Base-by-base conservation (phyloP, 441 rosid species). In the Biscutella auriculata region DNA sequence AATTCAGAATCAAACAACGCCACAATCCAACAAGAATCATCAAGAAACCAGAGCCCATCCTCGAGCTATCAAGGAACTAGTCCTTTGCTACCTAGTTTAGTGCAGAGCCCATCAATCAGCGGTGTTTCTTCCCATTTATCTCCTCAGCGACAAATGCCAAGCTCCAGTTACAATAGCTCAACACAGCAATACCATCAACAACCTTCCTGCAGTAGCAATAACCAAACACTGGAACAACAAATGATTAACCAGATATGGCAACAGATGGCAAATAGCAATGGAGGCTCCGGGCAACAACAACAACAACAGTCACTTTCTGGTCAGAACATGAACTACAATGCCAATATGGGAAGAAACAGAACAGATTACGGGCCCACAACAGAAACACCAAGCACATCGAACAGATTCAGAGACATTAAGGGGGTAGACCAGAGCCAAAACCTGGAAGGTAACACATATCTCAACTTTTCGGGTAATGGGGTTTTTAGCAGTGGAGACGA, bases 211-310 rank as follows among this genome's bases (percentile, higher is more conserved):
- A 49, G 57, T 42, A 85, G 72, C 48, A 87, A 82, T 55, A 88
- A 61, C 72, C 95, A 76, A 68, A 74, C 75, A 27, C 53, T 83
- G 45, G 87, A 87, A 63, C 90, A 83, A 56, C 95, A 82, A 70
- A 79, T 85, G 88, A 75, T 93, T 59, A 90, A 83, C 60, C 95
- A 85, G 26, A 65, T 89, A 50, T 76, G 87, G 73, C 95, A 85
- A 52, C 96, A 84, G 65, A 77, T 87, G 82, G 79, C 93, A 29
- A 79, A 68, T 46, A 54, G 40, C 53, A 68, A 42, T 51, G 63
- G 58, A 55, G 63, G 63, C 19, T 25, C 75, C 6, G 53, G 58
- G 40, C 62, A 54, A 2, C 65, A 57, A 28, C 68, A 53, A 53
- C 48, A 69, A 44, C 91, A 76, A 37, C 91, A 70, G 67, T 57